Evolutionary conservation across 2,329 filamentous ascomycete genomes (phyloP).

Genomic region (Fusarium guadeloupense): DNA sequence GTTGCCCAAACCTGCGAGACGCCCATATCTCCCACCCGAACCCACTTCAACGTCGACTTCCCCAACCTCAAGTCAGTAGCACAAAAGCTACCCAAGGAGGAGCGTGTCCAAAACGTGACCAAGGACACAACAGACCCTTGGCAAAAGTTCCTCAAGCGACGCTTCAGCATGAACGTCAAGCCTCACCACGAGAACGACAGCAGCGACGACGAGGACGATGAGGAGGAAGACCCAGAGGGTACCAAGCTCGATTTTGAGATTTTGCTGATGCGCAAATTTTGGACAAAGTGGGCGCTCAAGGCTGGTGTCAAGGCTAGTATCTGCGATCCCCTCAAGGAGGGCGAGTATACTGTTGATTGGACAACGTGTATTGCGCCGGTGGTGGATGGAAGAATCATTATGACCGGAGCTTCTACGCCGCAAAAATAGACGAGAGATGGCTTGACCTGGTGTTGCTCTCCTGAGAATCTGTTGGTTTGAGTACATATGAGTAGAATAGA

Average conservation of each 20-base stretch:
- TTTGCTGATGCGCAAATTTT: conserved; percentile 73
- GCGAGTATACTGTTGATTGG: conserved; percentile 74
- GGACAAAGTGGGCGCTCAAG: conserved; percentile 76
- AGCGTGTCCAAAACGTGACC: conserved; percentile 28
- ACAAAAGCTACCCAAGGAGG: conserved; percentile 39
- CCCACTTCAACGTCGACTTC: conserved; percentile 28
- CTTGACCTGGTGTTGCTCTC: neutral
- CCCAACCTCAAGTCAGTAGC: conserved; percentile 27
- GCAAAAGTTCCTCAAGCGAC: conserved; percentile 49
- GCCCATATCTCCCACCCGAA: conserved; percentile 52
- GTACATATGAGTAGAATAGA: neutral
- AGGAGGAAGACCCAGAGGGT: conserved; percentile 48
- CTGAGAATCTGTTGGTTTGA: neutral
- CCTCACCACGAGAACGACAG: conserved; percentile 50
- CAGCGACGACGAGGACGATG: conserved; percentile 53
- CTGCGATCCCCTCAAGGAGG: conserved; percentile 66
- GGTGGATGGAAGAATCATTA: conserved; percentile 78
- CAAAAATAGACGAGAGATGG: conserved; percentile 1
- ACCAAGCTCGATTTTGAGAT: conserved; percentile 64
- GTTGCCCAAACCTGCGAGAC: conserved; percentile 70
- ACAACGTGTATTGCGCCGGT: conserved; percentile 81
- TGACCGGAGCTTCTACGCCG: conserved; percentile 46
- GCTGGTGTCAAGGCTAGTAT: conserved; percentile 67
- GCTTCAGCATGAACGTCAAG: conserved; percentile 47
- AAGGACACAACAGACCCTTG: conserved; percentile 45